phyloP scores from a whole-genome alignment of 192 early-diverging fungal species.

The Coemansia sp. region DNA sequence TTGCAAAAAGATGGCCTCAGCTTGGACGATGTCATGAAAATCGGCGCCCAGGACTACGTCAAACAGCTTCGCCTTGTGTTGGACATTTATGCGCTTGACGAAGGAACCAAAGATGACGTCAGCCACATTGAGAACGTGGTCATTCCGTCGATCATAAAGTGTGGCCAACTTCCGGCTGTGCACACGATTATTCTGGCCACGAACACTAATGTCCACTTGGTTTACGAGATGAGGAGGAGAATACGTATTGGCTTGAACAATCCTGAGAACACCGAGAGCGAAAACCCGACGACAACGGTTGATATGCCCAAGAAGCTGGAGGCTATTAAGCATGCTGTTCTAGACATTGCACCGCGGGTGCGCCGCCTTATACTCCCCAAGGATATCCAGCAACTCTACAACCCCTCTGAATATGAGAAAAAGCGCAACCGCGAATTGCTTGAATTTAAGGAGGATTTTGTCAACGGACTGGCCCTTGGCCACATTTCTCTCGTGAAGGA shows the following conservation, averaged over 20 bases:
- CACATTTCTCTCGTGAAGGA: constrained; percentile 10
- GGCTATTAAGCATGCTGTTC: background rate
- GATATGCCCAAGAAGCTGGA: background rate
- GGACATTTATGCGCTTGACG: constrained; percentile 4
- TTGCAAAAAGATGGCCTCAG: background rate
- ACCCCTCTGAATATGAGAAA: background rate
- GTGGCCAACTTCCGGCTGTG: constrained; percentile 2
- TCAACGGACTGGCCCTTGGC: background rate
- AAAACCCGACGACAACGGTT: background rate
- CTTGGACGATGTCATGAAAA: constrained; percentile 4
- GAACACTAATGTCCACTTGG: background rate
- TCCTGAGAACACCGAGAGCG: background rate
- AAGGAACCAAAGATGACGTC: background rate
- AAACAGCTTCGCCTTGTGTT: constrained; percentile 17
- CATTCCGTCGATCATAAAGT: constrained; percentile 1
- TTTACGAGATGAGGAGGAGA: background rate
- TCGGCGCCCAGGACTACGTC: constrained; percentile 11
- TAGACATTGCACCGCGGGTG: background rate
- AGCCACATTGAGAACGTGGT: background rate
- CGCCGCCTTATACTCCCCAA: background rate
- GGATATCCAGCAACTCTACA: background rate
- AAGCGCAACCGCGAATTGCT: background rate
- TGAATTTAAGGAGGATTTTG: background rate
- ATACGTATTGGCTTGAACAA: background rate
- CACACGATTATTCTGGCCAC: constrained; percentile 3